phyloP scores from a whole-genome alignment of 176 grass and related monocot genomes.

The Carex littledalei region DNA sequence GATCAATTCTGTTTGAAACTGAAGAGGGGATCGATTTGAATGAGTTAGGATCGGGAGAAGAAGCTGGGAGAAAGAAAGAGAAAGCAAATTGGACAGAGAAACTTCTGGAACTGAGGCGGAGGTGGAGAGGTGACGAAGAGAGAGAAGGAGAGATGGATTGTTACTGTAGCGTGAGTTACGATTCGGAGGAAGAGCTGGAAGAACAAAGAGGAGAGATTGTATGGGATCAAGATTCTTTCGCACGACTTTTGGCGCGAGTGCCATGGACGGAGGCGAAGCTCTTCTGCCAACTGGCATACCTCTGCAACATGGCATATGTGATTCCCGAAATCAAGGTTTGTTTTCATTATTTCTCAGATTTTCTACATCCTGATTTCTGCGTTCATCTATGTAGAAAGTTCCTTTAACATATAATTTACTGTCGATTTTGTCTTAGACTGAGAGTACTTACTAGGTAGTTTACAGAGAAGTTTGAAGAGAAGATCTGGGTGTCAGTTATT shows the following conservation, averaged over 20 bases:
- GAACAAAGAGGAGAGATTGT: slow-evolving; percentile 19
- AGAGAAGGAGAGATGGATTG: slow-evolving; percentile 22
- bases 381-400: neutral
- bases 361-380: neutral
- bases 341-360: neutral
- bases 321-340: slow-evolving; percentile 92
- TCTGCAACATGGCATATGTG: slow-evolving; percentile 96
- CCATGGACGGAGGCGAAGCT: slow-evolving; percentile 54
- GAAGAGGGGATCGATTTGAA: slow-evolving; percentile 23
- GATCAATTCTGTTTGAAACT: slow-evolving; percentile 45
- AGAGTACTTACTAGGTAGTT: neutral
- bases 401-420: neutral
- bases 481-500: neutral
- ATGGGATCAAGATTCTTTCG: slow-evolving; percentile 77
- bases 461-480: neutral
- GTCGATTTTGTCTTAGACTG: neutral
- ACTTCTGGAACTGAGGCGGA: slow-evolving; percentile 59
- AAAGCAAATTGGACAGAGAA: slow-evolving; percentile 69
- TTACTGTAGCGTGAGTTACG: slow-evolving; percentile 69
- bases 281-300: slow-evolving; percentile 79
- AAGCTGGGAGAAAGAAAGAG: neutral
- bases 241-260: slow-evolving; percentile 54
- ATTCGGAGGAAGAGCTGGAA: slow-evolving; percentile 26
- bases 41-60: slow-evolving; percentile 7
- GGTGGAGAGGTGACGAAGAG: slow-evolving; percentile 25